Evolutionary conservation across 1,284 basidiomycete species (phyloP), one percentile per base, ranked within the genome.

Genomic region (Heterobasidion parviporum): DNA sequence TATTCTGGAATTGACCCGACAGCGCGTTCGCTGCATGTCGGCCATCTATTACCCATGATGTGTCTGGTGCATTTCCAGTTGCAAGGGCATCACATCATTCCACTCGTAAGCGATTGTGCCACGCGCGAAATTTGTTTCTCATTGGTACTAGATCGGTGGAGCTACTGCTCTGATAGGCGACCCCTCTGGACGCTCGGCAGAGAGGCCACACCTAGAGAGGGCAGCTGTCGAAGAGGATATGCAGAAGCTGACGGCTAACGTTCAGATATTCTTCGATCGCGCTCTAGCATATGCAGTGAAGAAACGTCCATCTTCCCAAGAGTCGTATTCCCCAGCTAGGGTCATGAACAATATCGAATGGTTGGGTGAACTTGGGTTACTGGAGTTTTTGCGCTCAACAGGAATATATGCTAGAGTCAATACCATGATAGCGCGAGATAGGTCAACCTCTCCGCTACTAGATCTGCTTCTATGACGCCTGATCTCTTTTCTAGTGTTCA

Each of bases 91-190:
- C 76, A 76, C 32, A 79, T 86, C 41, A 85, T 98, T 15, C 86
- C 90, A 8, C 78, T 99, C 26, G 63, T 65, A 53, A 51, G 15
- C 46, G 26, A 26, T 26, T 26, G 26, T 34, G 32, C 9, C 35
- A 34, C 10, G 41, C 48, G 53, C 38, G 26, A 20, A 14, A 34
- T 53, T 47, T 35, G 33, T 49, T 45, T 44, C 51, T 18, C 59
- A 35, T 53, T 49, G 12, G 32, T n/a, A 34, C 20, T n/a, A 98
- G 94, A 89, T 98, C 67, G 96, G 96, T 38, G 95, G 95, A 0
- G 96, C 94, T 1, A 98, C 97, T 0, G 97, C 94, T 2, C 82
- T 89, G n/a, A 89, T 99, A 36, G 97, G 97, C 7, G 97, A 99
- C 67, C 97, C 97, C 2, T 94, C 93, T 0, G 97, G 97, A 1